A percentile compares a stretch with the other conserved stretches of the same genome.
These are phyloP conservation scores for Ophiosphaerella herpotricha DNA, from an alignment of 2,329 filamentous ascomycete genomes.

Conservation along the genomic window DNA sequence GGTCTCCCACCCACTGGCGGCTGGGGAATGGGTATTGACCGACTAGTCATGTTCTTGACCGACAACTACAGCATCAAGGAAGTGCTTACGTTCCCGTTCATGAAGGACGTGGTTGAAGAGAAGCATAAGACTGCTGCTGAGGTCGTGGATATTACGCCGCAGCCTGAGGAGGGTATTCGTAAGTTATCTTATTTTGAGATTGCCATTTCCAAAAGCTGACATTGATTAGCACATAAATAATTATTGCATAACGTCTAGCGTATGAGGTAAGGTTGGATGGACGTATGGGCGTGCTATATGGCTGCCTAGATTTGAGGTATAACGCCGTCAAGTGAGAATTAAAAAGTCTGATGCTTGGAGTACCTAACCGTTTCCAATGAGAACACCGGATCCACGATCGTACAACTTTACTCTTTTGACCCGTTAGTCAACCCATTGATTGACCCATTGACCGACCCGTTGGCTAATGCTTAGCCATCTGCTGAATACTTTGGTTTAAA, in stretches of 20 bases:
- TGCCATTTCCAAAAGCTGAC: slow-evolving; percentile 4
- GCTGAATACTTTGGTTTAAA: slow-evolving; percentile 52
- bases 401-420: background rate
- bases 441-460: no score
- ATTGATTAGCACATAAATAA: slow-evolving; percentile 25
- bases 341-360: background rate
- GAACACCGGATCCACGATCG: background rate
- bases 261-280: slow-evolving; percentile 4
- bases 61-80: slow-evolving; percentile 97
- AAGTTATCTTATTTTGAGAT: slow-evolving; percentile 11
- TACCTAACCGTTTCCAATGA: background rate
- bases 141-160: slow-evolving; percentile 63
- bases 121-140: slow-evolving; percentile 61
- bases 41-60: slow-evolving; percentile 93
- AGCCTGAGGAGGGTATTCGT: slow-evolving; percentile 64
- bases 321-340: background rate
- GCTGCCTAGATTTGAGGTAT: background rate
- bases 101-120: slow-evolving; percentile 70
- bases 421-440: no score
- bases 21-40: slow-evolving; percentile 95
- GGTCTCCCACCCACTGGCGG: slow-evolving; percentile 89
- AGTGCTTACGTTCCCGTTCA: slow-evolving; percentile 94
- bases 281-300: slow-evolving; percentile 14
- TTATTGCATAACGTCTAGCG: slow-evolving; percentile 20
- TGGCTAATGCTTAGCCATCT: no score